Evolutionary conservation across 495 filamentous ascomycete genomes (phyloP), one percentile per base, ranked within the genome.

Genomic region (Podospora pseudoanserina): DNA sequence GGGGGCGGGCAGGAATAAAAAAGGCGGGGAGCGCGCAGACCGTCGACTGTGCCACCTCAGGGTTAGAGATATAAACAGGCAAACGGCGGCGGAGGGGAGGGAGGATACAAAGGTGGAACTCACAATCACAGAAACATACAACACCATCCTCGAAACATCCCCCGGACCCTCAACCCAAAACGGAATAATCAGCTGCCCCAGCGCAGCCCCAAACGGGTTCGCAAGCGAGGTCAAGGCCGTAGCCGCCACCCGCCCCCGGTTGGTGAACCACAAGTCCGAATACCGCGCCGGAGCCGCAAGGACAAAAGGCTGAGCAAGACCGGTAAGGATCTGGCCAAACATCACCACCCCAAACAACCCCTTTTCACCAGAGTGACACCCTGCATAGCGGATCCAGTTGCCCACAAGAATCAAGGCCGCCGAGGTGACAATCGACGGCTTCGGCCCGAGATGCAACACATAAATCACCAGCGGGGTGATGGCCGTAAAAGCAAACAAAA

Each of bases 271-370:
- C 34, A 97, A 81, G 74, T 97, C 93, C 65, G 91, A 94, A 74
- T 97, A 99, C 65, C 92, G 85, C 3, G 95, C 93, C 0, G 95
- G 94, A 1, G 95, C 92, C 53, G 90, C 87, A 5, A 98, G 86
- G 39, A 96, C 92, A 79, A 98, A 97, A 0, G 95, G 94, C 69
- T 99, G 95, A 15, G 92, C 89, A 9, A 97, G 81, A 0, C 95
- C 95, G 53, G 90, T 92, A 19, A 99, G 79, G 79, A 97, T 90
- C 80, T 99, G 95, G n/a, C 94, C 95, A 77, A 97, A 90, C 90
- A 97, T 92, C 57, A 92, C 90, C 23, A 91, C 84, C 11, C 90
- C 88, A 72, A 92, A 97, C 11, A 67, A 64, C 49, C 86, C 85
- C 86, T 87, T 32, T 32, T 32, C 30, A 32, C 15, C 79, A 80